Conservation (phyloP, 805 yeast genomes). For the Nakazawaea pomicola region DNA sequence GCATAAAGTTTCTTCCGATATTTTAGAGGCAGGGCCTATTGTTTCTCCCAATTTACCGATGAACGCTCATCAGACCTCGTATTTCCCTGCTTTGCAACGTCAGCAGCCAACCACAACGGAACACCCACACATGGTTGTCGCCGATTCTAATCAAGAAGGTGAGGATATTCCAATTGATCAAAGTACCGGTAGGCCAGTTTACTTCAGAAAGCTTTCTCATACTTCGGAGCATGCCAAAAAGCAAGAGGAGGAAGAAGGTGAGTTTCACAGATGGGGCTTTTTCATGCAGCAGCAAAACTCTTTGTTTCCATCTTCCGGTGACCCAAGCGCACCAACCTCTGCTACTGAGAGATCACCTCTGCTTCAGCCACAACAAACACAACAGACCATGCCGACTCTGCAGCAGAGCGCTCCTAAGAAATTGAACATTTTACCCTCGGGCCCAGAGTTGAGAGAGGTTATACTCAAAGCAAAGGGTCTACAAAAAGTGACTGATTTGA, state of each 20-base stretch:
- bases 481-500: constrained; percentile 61
- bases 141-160: constrained; percentile 55
- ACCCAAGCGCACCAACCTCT: too few relatives aligned
- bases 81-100: constrained; percentile 17
- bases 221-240: constrained; percentile 64
- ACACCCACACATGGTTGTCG: constrained; percentile 68
- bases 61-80: constrained; percentile 17
- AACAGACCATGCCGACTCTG: not conserved
- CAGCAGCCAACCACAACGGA: constrained; percentile 22
- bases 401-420: constrained; percentile 14
- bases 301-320: constrained; percentile 22
- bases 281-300: constrained; percentile 60
- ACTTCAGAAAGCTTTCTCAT: constrained; percentile 58
- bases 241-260: constrained; percentile 91
- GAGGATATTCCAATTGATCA: constrained; percentile 54
- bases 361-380: not conserved
- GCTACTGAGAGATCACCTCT: constrained; percentile 1
- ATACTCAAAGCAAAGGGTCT: constrained; percentile 75
- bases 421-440: constrained; percentile 43
- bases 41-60: constrained; percentile 36
- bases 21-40: constrained; percentile 49
- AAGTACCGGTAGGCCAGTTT: constrained; percentile 66
- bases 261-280: constrained; percentile 80
- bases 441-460: constrained; percentile 49
- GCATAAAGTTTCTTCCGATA: constrained; percentile 45